Percentiles rank a stretch among this genome's conserved stretches.
Conservation (phyloP, 345 rosid species). For the Hirschfeldia incana region DNA sequence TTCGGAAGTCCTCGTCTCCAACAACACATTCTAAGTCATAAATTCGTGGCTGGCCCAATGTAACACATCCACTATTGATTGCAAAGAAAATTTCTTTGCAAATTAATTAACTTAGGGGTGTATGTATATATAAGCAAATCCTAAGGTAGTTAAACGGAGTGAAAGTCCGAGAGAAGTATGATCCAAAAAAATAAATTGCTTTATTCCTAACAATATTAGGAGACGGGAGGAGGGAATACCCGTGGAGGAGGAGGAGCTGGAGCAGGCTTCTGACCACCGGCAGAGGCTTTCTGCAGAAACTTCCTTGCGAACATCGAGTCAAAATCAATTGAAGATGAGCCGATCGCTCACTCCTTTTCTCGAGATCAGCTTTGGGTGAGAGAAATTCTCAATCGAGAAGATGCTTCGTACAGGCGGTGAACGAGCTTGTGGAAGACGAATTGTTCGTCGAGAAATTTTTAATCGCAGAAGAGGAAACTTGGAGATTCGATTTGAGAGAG, state of each 20-base stretch:
- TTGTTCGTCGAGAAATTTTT: constrained; percentile 19
- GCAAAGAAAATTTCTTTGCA: background rate
- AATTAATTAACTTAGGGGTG: background rate
- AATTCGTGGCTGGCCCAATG: background rate
- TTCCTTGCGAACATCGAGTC: constrained; percentile 54
- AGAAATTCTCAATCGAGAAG: background rate
- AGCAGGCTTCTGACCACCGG: constrained; percentile 24
- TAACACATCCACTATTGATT: background rate
- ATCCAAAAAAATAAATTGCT: background rate
- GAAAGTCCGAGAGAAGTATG: background rate
- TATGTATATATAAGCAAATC: background rate
- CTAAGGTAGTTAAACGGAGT: constrained; percentile 3
- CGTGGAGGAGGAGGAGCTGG: constrained; percentile 38
- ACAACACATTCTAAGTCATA: background rate
- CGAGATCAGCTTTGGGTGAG: constrained; percentile 1
- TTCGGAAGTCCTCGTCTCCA: too few species aligned
- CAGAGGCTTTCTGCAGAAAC: constrained; percentile 46
- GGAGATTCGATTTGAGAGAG: constrained; percentile 32
- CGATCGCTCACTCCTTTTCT: constrained; percentile 1
- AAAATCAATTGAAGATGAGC: constrained; percentile 17
- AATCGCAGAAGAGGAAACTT: constrained; percentile 19
- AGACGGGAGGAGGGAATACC: constrained; percentile 30
- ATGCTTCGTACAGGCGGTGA: constrained; percentile 5
- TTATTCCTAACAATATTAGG: background rate
- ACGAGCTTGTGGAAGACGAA: background rate